Conservation (phyloP, 208 protist species). For the Crithidia thermophila region DNA sequence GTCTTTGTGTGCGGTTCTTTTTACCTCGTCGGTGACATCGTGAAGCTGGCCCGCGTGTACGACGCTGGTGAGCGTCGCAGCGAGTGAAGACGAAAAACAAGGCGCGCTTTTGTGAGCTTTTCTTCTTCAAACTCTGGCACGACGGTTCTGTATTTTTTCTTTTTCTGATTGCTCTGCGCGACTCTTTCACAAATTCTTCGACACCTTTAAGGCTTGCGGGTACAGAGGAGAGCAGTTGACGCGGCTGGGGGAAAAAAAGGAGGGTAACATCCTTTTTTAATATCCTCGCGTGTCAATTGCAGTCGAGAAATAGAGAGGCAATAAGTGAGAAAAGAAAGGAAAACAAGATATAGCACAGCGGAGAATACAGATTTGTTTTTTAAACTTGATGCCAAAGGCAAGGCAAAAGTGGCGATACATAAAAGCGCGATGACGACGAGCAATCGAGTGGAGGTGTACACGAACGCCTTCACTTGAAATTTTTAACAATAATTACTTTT, state of each 20-base stretch:
- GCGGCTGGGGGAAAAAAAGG: neutral
- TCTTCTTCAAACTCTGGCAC: neutral
- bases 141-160: neutral
- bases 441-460: too few relatives aligned
- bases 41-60: slow-evolving; percentile 48
- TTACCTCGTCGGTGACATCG: slow-evolving; percentile 74
- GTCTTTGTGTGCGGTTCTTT: slow-evolving; percentile 90
- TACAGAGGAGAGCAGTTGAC: neutral
- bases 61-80: slow-evolving; percentile 20
- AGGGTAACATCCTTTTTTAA: slow-evolving; percentile 16
- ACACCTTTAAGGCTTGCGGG: neutral
- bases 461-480: too few relatives aligned
- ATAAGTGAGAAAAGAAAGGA: too few relatives aligned
- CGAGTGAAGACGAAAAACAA: neutral
- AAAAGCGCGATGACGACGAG: too few relatives aligned
- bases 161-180: neutral
- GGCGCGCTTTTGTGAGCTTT: neutral
- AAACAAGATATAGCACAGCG: too few relatives aligned
- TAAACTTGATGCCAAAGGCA: too few relatives aligned
- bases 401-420: too few relatives aligned
- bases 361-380: too few relatives aligned
- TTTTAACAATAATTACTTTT: too few relatives aligned
- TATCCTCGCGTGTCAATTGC: too few relatives aligned
- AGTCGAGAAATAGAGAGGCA: too few relatives aligned
- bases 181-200: neutral